Conservation (phyloP, 371 early-diverging fungal species). For the Apophysomyces variabilis region DNA sequence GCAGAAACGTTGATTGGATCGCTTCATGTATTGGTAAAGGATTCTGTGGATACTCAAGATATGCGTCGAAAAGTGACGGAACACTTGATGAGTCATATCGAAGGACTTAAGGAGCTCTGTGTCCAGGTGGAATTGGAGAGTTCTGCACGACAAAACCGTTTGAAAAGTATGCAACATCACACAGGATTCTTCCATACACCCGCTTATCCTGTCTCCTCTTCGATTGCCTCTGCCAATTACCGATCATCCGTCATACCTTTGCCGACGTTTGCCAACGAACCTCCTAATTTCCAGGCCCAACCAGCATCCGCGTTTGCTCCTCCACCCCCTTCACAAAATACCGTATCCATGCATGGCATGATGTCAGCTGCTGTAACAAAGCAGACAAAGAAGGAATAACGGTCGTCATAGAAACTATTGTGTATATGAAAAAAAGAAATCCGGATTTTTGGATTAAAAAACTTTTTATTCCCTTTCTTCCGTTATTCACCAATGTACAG, state of each 20-base stretch:
- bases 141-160: constrained; percentile 26
- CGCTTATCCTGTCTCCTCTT: background rate
- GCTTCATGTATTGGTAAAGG: constrained; percentile 55
- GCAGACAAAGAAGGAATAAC: constrained; percentile 18
- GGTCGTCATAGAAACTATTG: background rate
- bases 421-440: background rate
- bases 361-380: constrained; percentile 1
- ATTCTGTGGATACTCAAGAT: constrained; percentile 38
- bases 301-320: background rate
- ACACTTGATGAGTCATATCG: constrained; percentile 45
- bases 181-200: constrained; percentile 43
- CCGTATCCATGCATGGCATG: constrained; percentile 7
- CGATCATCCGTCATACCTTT: background rate
- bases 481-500: too few species aligned
- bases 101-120: constrained; percentile 54
- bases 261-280: background rate
- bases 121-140: constrained; percentile 53
- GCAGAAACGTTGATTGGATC: constrained; percentile 63
- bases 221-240: background rate
- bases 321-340: background rate
- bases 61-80: constrained; percentile 37
- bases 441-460: background rate
- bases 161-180: constrained; percentile 21
- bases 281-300: background rate
- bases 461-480: background rate